Evolutionary conservation across 2,329 filamentous ascomycete genomes (phyloP).

Genomic region (Fusarium cicatricum): DNA sequence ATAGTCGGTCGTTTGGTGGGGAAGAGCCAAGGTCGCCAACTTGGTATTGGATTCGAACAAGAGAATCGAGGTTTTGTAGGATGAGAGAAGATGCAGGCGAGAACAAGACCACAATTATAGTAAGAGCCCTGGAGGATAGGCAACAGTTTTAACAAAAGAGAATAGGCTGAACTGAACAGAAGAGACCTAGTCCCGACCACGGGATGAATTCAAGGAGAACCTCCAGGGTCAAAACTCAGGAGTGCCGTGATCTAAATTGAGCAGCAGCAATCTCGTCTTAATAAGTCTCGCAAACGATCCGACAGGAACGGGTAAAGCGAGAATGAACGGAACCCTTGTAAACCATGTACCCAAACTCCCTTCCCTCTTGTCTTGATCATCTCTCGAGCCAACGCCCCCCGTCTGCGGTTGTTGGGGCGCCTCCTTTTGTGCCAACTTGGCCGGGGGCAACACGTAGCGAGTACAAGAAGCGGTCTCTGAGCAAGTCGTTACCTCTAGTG

Average conservation of each 20-base stretch:
- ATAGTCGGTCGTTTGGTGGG: constrained; percentile 9
- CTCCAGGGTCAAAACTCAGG: no score
- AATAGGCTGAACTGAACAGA: no score
- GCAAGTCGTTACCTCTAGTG: no score
- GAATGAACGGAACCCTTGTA: constrained; percentile 1
- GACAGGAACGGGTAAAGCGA: constrained; percentile 1
- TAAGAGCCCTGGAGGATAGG: no score
- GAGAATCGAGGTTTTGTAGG: neutral
- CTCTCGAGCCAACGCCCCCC: neutral
- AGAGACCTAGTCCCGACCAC: no score
- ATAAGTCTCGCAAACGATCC: constrained; percentile 2
- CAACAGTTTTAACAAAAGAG: no score
- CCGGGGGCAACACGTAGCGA: constrained; percentile 10
- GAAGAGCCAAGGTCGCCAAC: no score
- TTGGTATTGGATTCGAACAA: neutral
- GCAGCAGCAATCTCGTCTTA: constrained; percentile 24
- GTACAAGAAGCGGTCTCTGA: no score
- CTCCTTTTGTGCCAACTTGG: constrained; percentile 30
- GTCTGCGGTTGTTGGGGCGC: constrained; percentile 18
- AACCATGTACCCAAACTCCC: no score
- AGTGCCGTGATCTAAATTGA: no score
- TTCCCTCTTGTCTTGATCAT: neutral
- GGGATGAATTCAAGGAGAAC: no score
- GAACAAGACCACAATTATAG: no score
- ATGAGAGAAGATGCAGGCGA: neutral